Conservation (phyloP, 2,329 filamentous ascomycete genomes). For the Epichloe elymi region DNA sequence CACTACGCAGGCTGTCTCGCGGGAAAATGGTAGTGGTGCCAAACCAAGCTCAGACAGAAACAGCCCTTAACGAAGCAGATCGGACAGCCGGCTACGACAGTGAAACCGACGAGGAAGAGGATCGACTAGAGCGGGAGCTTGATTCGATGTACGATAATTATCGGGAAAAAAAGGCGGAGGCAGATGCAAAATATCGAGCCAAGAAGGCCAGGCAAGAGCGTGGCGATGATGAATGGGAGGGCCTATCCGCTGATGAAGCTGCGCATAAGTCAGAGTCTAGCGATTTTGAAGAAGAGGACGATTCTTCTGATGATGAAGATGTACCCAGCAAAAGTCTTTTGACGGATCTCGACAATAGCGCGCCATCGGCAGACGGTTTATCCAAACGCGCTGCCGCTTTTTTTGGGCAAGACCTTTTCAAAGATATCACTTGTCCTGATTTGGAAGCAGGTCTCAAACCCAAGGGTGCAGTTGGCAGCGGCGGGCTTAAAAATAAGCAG, state of each 20-base stretch:
- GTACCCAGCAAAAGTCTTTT: constrained; percentile 17
- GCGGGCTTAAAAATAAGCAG: background rate
- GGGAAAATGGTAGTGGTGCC: constrained; percentile 65
- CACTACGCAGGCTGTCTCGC: constrained; percentile 45
- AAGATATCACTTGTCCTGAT: constrained; percentile 30
- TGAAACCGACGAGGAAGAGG: constrained; percentile 65
- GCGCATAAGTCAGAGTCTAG: constrained; percentile 34
- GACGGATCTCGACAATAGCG: constrained; percentile 27
- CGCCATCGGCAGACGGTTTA: constrained; percentile 37
- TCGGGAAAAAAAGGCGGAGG: constrained; percentile 62
- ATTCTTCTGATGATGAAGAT: constrained; percentile 21
- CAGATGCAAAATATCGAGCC: constrained; percentile 77
- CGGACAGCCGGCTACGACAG: constrained; percentile 42
- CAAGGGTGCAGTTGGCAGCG: constrained; percentile 18
- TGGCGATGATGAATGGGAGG: constrained; percentile 84
- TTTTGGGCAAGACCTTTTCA: constrained; percentile 92
- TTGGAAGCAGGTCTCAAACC: constrained; percentile 36
- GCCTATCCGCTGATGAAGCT: constrained; percentile 59
- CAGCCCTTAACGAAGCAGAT: constrained; percentile 43
- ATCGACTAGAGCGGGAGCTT: constrained; percentile 70
- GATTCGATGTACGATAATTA: constrained; percentile 82
- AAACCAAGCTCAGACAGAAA: constrained; percentile 39
- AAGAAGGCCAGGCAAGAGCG: constrained; percentile 77
- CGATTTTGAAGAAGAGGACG: constrained; percentile 47
- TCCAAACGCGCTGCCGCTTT: constrained; percentile 78